Base-by-base conservation (phyloP, 2,329 filamentous ascomycete species). In the Fusarium sp. region DNA sequence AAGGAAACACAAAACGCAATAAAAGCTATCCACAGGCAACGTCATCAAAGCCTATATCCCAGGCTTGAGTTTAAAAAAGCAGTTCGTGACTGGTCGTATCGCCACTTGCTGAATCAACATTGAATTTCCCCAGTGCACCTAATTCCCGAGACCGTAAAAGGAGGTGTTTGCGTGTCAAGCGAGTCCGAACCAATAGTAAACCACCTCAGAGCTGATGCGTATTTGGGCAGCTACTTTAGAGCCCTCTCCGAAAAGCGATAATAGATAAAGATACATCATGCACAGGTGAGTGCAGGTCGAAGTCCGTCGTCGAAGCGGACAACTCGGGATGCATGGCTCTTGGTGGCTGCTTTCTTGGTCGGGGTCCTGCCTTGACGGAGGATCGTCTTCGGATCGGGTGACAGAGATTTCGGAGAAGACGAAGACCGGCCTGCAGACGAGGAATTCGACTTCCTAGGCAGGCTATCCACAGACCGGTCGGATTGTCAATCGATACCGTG, bases 401-500 rank as follows among this genome's bases (percentile, higher is more conserved):
- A 79, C 75, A 78, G 73, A 70, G 80, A 73, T 70, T 78, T 77
- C 56, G 81, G 75, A 77, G 83, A 81, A 79, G 79, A 78, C 80
- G 81, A 83, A 83, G 86, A 89, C 87, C 87, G 87, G 87, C 85
- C 87, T 86, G 85, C 85, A 85, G 86, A 86, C 81, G 78, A 80
- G 77, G 82, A 80, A 74, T 75, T 69, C 74, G 77, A 79, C 77
- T 84, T 79, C 76, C 79, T 79, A 73, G 75, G 78, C 79, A 79
- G 80, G 79, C 77, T 80, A 78, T 86, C 87, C 80, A 81, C 84
- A 88, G 88, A 84, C 88, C 88, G 89, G 89, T 91, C 89, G 86
- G 86, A 88, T 88, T 89, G 89, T 95, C 93, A 99, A 90, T 98
- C 95, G 88, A 98, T 98, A 81, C 94, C 95, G 83, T 99, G 94